phyloP scores from a whole-genome alignment of 129 eudicot species.

The Saposhnikovia divaricata region DNA sequence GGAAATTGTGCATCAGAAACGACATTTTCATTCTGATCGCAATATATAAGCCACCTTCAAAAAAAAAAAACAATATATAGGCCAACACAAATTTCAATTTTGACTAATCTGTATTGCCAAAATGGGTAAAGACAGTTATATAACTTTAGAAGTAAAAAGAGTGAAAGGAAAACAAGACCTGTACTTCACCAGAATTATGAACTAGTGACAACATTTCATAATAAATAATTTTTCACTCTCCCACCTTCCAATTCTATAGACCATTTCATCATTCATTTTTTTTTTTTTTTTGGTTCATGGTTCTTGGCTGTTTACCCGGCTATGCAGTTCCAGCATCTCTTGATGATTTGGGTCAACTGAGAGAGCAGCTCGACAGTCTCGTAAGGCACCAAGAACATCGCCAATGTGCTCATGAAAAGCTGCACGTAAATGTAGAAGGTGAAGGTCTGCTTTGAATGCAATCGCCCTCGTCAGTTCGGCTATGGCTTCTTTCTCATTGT shows the following conservation, averaged over 20 bases:
- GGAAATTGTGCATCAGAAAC: not conserved
- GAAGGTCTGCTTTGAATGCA: constrained; percentile 89
- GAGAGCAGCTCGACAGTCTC: constrained; percentile 98
- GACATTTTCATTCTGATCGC: not conserved
- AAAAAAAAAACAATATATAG: not conserved
- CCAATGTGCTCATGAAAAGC: constrained; percentile 97
- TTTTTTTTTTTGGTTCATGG: constrained; percentile 29
- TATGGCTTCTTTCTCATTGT: constrained; percentile 91
- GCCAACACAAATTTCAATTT: not conserved
- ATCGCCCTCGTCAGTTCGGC: constrained; percentile 87
- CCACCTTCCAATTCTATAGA: constrained; percentile 11
- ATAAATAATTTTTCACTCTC: constrained; percentile 11
- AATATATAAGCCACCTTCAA: not conserved
- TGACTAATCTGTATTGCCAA: constrained; percentile 4
- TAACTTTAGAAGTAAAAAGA: not conserved
- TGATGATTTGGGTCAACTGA: constrained; percentile 96
- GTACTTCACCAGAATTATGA: not conserved
- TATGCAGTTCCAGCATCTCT: constrained; percentile 95
- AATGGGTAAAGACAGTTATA: not conserved
- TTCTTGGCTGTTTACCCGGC: constrained; percentile 89
- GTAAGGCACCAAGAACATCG: constrained; percentile 74
- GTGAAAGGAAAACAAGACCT: not conserved
- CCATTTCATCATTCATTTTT: not conserved
- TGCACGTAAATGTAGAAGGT: constrained; percentile 77
- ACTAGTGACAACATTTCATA: not conserved